Conservation (phyloP, 495 filamentous ascomycete genomes). For the Niebla homalea region DNA sequence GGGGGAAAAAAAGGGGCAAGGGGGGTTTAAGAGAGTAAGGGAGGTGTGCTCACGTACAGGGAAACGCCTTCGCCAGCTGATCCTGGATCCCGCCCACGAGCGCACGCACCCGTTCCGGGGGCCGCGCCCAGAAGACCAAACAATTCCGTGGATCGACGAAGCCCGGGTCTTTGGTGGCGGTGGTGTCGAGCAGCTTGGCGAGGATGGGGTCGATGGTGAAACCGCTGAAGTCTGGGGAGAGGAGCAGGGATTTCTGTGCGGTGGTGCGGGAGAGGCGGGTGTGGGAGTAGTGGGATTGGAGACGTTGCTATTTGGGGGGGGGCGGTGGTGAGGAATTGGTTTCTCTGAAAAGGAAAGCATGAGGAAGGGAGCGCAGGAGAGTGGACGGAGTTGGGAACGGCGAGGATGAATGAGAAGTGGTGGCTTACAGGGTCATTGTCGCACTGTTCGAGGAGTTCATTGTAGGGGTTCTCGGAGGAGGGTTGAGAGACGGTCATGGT, state of each 20-base stretch:
- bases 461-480: slow-evolving; percentile 50
- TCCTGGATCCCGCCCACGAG: slow-evolving; percentile 57
- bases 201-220: slow-evolving; percentile 67
- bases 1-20: not conserved
- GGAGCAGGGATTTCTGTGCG: slow-evolving; percentile 54
- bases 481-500: too few relatives aligned
- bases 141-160: slow-evolving; percentile 66
- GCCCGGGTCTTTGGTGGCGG: slow-evolving; percentile 38
- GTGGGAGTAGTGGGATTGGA: slow-evolving; percentile 56
- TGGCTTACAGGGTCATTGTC: slow-evolving; percentile 42
- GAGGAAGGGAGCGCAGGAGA: not conserved
- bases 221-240: slow-evolving; percentile 52
- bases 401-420: not conserved
- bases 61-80: slow-evolving; percentile 28
- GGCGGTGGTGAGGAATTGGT: too few relatives aligned
- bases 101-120: slow-evolving; percentile 51
- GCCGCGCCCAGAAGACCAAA: slow-evolving; percentile 77
- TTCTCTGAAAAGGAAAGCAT: not conserved
- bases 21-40: slow-evolving; percentile 48
- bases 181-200: slow-evolving; percentile 44
- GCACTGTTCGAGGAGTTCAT: slow-evolving; percentile 54
- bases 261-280: slow-evolving; percentile 63
- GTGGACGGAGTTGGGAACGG: not conserved
- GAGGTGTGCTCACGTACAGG: not conserved
- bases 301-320: slow-evolving; percentile 37